Evolutionary conservation across 2,329 filamentous ascomycete genomes (phyloP).

Genomic region (Cladophialophora immunda): DNA sequence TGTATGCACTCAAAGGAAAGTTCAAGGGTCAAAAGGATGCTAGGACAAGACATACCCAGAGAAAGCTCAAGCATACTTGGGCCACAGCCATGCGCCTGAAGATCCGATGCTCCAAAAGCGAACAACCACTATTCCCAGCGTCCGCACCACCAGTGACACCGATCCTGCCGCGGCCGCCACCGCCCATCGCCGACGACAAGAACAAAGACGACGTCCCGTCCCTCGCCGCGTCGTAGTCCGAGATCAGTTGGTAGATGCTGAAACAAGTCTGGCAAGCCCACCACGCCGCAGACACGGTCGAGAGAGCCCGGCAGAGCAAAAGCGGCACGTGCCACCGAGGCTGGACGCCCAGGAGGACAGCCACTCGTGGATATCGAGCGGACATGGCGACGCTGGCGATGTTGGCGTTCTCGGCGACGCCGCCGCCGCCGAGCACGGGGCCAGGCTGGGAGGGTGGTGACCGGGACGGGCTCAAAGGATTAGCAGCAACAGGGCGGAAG

Average conservation of each 20-base stretch:
- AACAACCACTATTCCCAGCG: not conserved
- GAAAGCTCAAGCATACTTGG: slow-evolving; percentile 39
- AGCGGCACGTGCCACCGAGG: slow-evolving; percentile 76
- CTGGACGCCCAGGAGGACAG: slow-evolving; percentile 78
- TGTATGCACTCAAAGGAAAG: not conserved
- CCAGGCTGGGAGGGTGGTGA: not conserved
- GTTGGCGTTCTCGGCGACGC: not conserved
- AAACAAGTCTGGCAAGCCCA: slow-evolving; percentile 74
- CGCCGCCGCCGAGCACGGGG: not conserved
- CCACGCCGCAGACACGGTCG: slow-evolving; percentile 74
- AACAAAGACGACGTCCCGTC: not conserved
- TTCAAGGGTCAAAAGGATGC: not conserved
- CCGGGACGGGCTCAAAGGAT: not conserved
- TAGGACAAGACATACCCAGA: slow-evolving; percentile 40
- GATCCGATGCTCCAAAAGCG: slow-evolving; percentile 50
- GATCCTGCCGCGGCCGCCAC: not conserved
- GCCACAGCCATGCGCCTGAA: slow-evolving; percentile 31
- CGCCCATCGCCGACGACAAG: not conserved
- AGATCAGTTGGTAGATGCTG: slow-evolving; percentile 54
- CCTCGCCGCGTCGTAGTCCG: slow-evolving; percentile 44
- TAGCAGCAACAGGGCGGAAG: not conserved
- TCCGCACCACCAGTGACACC: not conserved
- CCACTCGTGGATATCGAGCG: slow-evolving; percentile 76
- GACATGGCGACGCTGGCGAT: slow-evolving; percentile 30
- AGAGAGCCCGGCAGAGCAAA: slow-evolving; percentile 75